Evolutionary conservation across 208 protist genomes (phyloP).

Genomic region (Acanthamoeba culbertsoni): DNA sequence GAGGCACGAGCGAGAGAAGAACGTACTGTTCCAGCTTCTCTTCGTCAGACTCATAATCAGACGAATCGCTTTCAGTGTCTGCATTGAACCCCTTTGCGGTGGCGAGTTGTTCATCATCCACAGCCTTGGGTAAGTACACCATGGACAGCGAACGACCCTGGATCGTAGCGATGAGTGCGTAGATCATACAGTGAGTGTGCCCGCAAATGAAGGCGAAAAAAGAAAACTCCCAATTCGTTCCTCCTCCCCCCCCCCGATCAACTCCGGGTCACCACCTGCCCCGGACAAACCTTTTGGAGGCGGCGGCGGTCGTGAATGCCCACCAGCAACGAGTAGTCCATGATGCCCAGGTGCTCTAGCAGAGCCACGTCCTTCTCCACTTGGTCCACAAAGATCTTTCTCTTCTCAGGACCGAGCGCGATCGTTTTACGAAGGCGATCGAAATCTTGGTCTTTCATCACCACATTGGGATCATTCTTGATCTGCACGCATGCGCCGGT

Average conservation of each 20-base stretch:
- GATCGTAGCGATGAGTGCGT: too few species aligned
- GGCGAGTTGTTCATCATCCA: not conserved
- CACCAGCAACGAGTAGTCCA: conserved; percentile 43
- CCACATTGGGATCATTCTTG: conserved; percentile 33
- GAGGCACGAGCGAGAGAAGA: not conserved
- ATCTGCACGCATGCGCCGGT: not conserved
- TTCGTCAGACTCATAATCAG: not conserved
- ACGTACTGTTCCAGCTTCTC: not conserved
- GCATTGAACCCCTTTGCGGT: conserved; percentile 8
- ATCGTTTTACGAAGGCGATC: conserved; percentile 32
- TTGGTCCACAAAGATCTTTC: not conserved
- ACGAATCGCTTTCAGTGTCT: not conserved
- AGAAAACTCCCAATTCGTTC: too few species aligned
- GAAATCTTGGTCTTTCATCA: conserved; percentile 56
- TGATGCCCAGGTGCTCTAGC: not conserved
- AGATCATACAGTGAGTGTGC: too few species aligned
- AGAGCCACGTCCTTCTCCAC: conserved; percentile 5
- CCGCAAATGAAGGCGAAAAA: too few species aligned
- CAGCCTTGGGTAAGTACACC: conserved; percentile 36
- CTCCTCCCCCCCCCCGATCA: too few species aligned
- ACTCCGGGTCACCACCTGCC: too few species aligned
- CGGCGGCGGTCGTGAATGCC: conserved; percentile 26
- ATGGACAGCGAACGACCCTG: not conserved
- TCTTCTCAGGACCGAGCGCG: conserved; percentile 7
- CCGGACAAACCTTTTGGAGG: not conserved